These are phyloP conservation scores for Jackrogersella minutella DNA, from an alignment of 495 filamentous ascomycete genomes.

Conservation along the genomic window DNA sequence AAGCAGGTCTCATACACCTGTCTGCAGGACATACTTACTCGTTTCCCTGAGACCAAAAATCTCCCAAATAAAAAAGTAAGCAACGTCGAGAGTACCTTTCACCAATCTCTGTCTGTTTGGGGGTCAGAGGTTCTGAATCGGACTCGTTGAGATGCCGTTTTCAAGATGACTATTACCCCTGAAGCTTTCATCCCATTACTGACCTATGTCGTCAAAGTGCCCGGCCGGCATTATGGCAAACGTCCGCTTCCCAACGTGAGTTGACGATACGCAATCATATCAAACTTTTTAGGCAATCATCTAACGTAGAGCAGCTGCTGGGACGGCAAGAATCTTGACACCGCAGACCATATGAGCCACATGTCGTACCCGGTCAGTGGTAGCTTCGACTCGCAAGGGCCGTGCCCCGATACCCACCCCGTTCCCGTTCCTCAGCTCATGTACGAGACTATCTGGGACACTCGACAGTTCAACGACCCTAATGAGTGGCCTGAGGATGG, in stretches of 20 bases:
- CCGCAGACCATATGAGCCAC: slow-evolving; percentile 44
- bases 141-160: no score
- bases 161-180: no score
- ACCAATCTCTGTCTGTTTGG: no score
- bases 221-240: slow-evolving; percentile 51
- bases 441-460: slow-evolving; percentile 47
- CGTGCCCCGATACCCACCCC: slow-evolving; percentile 42
- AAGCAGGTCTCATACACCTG: slow-evolving; percentile 45
- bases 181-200: no score
- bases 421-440: slow-evolving; percentile 47
- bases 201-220: no score
- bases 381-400: slow-evolving; percentile 44
- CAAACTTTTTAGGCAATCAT: neutral
- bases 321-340: slow-evolving; percentile 49
- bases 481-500: slow-evolving; percentile 52
- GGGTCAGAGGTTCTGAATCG: no score
- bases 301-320: slow-evolving; percentile 41
- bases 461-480: slow-evolving; percentile 45
- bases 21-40: slow-evolving; percentile 47
- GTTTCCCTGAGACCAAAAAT: slow-evolving; percentile 49
- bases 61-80: no score
- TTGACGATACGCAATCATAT: neutral
- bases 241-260: slow-evolving; percentile 48
- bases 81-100: no score
- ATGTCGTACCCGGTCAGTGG: slow-evolving; percentile 45